These are phyloP conservation scores for Volutella citrinella DNA, from an alignment of 2,329 filamentous ascomycete species.

Conservation along the genomic window DNA sequence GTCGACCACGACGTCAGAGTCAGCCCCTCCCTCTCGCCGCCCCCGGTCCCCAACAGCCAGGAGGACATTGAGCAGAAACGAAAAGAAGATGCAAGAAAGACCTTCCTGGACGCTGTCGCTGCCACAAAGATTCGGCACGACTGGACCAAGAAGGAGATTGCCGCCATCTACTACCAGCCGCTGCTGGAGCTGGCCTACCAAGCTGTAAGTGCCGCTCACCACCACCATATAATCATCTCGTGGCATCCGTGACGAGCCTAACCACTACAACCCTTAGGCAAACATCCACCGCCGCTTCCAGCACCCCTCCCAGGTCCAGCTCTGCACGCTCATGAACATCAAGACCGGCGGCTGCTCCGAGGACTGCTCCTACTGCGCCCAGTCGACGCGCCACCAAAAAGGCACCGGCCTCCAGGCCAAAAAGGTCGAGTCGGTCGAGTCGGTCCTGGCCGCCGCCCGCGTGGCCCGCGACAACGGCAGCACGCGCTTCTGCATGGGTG, in stretches of 20 bases:
- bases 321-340: conserved; percentile 96
- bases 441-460: conserved; percentile 74
- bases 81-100: conserved; percentile 25
- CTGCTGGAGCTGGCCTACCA: conserved; percentile 76
- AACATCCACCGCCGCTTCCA: conserved; percentile 82
- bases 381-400: conserved; percentile 75
- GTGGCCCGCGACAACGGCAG: conserved; percentile 79
- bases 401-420: conserved; percentile 78
- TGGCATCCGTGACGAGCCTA: too few species aligned
- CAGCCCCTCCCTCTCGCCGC: conserved; percentile 19
- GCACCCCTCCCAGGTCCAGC: conserved; percentile 77
- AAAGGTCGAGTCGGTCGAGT: conserved; percentile 75
- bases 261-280: too few species aligned
- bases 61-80: conserved; percentile 22
- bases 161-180: conserved; percentile 77
- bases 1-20: conserved; percentile 20
- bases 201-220: conserved; percentile 58
- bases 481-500: conserved; percentile 93
- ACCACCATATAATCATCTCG: too few species aligned
- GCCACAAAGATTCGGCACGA: conserved; percentile 62
- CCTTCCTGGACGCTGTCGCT: conserved; percentile 52
- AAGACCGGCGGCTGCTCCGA: conserved; percentile 91
- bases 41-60: conserved; percentile 15
- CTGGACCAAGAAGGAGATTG: conserved; percentile 81
- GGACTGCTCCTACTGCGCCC: conserved; percentile 90